These are phyloP conservation scores for Backusella parvicylindrica DNA, from an alignment of 192 early-diverging fungal genomes.

Conservation along the genomic window DNA sequence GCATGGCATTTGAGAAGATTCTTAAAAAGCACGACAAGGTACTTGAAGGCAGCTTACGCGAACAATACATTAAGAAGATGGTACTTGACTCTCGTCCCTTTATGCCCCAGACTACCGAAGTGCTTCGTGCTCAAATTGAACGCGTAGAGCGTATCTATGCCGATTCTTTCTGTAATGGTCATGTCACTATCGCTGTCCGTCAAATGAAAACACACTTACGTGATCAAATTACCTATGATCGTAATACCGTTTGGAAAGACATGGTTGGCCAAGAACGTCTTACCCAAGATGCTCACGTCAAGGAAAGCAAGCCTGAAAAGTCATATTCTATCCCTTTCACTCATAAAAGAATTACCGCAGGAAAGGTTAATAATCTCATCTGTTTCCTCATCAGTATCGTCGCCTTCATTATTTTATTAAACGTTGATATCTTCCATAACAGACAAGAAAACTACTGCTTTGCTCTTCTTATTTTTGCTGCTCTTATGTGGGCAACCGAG, in stretches of 20 bases:
- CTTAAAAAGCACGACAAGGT: constrained; percentile 96
- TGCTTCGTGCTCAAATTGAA: constrained; percentile 47
- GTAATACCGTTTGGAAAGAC: constrained; percentile 78
- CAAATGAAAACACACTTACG: constrained; percentile 61
- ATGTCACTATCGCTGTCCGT: constrained; percentile 45
- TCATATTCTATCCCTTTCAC: constrained; percentile 28
- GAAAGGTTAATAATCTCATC: neutral
- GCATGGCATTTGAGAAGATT: constrained; percentile 87
- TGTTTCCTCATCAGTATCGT: constrained; percentile 45
- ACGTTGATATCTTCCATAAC: constrained; percentile 58
- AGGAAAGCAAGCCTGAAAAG: constrained; percentile 28
- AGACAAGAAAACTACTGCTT: constrained; percentile 81
- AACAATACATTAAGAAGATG: constrained; percentile 40
- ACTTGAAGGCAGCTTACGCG: constrained; percentile 45
- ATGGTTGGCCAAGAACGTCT: constrained; percentile 69
- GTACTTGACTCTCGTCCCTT: constrained; percentile 58
- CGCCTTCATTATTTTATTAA: constrained; percentile 57
- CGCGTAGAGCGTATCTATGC: constrained; percentile 61
- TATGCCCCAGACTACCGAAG: constrained; percentile 46
- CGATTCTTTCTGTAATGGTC: constrained; percentile 52
- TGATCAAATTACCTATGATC: constrained; percentile 69
- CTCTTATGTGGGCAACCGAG: constrained; percentile 86
- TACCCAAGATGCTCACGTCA: constrained; percentile 38
- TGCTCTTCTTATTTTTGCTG: constrained; percentile 81
- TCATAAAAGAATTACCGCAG: neutral